Percentiles rank a stretch among this genome's conserved stretches.
These are phyloP conservation scores for Candida taoyuanica DNA, from an alignment of 805 yeast genomes.

Conservation along the genomic window DNA sequence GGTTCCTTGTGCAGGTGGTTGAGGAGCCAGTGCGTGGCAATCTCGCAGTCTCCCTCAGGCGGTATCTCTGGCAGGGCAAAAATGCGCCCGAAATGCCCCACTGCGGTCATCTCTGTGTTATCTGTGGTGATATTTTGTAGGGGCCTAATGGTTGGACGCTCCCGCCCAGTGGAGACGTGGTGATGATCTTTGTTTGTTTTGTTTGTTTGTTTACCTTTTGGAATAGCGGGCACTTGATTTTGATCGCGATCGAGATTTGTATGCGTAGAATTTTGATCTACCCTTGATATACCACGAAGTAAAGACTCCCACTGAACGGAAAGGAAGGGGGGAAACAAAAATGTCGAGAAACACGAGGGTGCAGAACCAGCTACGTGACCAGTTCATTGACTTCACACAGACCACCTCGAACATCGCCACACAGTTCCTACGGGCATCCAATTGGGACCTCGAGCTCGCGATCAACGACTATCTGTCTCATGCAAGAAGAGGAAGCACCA, in stretches of 20 bases:
- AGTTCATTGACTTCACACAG: slow-evolving; percentile 27
- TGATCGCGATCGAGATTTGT: no score
- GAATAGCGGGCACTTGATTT: neutral
- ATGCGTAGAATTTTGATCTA: no score
- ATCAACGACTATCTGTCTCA: slow-evolving; percentile 25
- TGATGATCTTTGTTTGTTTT: no score
- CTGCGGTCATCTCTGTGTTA: neutral
- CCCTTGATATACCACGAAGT: no score
- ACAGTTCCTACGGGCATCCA: slow-evolving; percentile 18
- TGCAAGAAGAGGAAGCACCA: slow-evolving; percentile 14
- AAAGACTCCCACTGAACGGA: neutral
- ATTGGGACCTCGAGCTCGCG: slow-evolving; percentile 27
- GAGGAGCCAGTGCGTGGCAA: slow-evolving; percentile 23
- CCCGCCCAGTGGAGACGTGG: no score
- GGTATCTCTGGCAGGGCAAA: slow-evolving; percentile 19
- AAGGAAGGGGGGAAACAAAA: neutral
- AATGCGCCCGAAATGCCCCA: slow-evolving; percentile 6
- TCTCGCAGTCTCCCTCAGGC: slow-evolving; percentile 20
- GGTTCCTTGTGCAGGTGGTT: slow-evolving; percentile 24
- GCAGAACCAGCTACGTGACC: slow-evolving; percentile 26
- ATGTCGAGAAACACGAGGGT: slow-evolving; percentile 21
- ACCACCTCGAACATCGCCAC: slow-evolving; percentile 23
- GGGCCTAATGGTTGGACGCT: no score
- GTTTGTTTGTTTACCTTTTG: neutral
- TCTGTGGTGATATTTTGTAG: no score